A percentile compares a stretch with the other conserved stretches of the same genome.
These are phyloP conservation scores for Jaltomata sinuosa DNA, from an alignment of 257 asterid genomes.

Conservation along the genomic window DNA sequence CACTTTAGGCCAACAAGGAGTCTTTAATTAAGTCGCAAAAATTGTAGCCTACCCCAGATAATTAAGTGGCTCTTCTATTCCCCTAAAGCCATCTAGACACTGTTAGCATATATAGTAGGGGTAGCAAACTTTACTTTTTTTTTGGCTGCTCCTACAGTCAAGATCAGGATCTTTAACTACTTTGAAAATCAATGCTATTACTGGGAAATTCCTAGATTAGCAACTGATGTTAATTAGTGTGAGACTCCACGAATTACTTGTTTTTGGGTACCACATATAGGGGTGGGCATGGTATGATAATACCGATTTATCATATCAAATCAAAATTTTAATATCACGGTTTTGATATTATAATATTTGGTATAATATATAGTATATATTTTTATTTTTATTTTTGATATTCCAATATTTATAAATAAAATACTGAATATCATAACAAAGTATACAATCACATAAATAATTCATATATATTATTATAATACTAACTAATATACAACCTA, in stretches of 20 bases:
- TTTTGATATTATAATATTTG: too few relatives aligned
- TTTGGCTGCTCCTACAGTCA: background rate
- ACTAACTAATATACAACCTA: too few relatives aligned
- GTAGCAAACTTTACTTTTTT: background rate
- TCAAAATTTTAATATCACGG: too few relatives aligned
- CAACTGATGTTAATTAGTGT: background rate
- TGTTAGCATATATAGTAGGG: background rate
- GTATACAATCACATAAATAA: too few relatives aligned
- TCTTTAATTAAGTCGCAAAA: background rate
- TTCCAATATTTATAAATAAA: too few relatives aligned
- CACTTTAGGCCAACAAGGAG: background rate
- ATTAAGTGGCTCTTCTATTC: background rate
- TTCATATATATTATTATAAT: too few relatives aligned
- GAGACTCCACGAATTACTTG: background rate
- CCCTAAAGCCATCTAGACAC: background rate
- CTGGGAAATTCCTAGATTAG: background rate
- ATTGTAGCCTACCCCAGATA: background rate
- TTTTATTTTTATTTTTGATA: too few relatives aligned
- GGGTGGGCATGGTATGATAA: too few relatives aligned
- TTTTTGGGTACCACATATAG: background rate
- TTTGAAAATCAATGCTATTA: background rate
- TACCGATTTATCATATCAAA: too few relatives aligned
- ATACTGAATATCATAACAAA: too few relatives aligned
- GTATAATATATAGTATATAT: too few relatives aligned
- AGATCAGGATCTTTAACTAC: background rate